Percentiles rank a stretch among this genome's conserved stretches.
phyloP scores from a whole-genome alignment of 176 grass and related monocot genomes.

The Juncus effusus region DNA sequence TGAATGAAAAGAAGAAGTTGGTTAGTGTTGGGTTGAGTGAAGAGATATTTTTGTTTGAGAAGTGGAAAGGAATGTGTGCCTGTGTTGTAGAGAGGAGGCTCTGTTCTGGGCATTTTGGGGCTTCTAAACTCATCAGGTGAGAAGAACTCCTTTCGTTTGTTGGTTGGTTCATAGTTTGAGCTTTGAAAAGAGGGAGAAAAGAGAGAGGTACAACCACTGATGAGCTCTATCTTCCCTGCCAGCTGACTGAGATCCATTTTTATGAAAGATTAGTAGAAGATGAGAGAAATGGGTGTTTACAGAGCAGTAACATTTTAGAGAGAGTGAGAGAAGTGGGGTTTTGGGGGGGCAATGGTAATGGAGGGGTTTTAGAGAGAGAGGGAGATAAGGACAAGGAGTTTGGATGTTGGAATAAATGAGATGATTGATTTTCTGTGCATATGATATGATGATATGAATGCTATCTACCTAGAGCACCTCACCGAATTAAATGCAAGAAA shows the following conservation, averaged over 20 bases:
- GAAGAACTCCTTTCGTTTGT: conserved; percentile 14
- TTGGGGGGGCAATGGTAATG: conserved; percentile 29
- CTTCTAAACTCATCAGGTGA: conserved; percentile 13
- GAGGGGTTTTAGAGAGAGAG: conserved; percentile 10
- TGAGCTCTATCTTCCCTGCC: conserved; percentile 9
- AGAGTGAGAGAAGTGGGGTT: conserved; percentile 8
- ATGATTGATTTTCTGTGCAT: not conserved
- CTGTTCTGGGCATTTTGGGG: conserved; percentile 9
- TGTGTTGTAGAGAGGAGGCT: conserved; percentile 11
- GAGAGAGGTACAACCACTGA: conserved; percentile 7
- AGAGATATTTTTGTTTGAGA: not conserved
- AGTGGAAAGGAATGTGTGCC: not conserved
- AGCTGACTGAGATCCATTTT: conserved; percentile 14
- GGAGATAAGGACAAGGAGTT: conserved; percentile 15
- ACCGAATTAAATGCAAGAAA: too few species aligned
- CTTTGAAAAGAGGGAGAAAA: conserved; percentile 10
- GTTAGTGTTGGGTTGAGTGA: not conserved
- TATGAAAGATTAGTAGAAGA: not conserved
- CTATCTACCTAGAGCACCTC: too few species aligned
- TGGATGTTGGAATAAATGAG: too few species aligned
- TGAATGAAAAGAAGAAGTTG: not conserved
- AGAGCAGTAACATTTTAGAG: not conserved
- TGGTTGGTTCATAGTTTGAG: conserved; percentile 3
- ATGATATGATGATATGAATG: not conserved
- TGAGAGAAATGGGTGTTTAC: not conserved